Evolutionary conservation across 2,329 filamentous ascomycete species (phyloP).

Genomic region (Fusarium udum): DNA sequence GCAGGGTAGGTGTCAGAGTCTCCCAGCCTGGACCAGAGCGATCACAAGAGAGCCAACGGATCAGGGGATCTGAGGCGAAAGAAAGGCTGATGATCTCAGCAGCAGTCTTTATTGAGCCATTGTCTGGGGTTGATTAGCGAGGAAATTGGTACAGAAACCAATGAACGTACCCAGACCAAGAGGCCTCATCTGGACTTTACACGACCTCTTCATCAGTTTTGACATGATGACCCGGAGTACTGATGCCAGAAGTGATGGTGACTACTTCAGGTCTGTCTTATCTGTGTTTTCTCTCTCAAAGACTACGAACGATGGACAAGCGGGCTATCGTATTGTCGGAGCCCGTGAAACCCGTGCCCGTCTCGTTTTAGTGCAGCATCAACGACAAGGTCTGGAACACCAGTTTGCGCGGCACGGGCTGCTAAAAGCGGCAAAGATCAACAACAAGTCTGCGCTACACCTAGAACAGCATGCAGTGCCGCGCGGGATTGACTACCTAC

Average conservation of each 20-base stretch:
- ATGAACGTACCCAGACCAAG: background rate
- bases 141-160: rapidly evolving
- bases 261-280: background rate
- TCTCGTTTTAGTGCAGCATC: background rate
- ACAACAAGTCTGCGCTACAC: rapidly evolving
- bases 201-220: background rate
- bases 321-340: background rate
- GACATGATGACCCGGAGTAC: background rate
- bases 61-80: background rate
- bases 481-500: background rate
- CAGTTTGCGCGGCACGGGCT: background rate
- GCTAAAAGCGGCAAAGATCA: background rate
- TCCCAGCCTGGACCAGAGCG: background rate
- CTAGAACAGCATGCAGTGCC: background rate
- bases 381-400: background rate
- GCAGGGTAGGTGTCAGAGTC: background rate
- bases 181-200: background rate
- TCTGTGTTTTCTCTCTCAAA: background rate
- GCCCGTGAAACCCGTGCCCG: background rate
- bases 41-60: background rate
- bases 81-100: background rate
- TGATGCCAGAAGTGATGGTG: background rate
- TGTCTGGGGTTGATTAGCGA: background rate
- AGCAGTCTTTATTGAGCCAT: background rate
- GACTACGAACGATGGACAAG: too few relatives aligned